Conservation (phyloP, 306 rosid species). For the Rosa multiflora region DNA sequence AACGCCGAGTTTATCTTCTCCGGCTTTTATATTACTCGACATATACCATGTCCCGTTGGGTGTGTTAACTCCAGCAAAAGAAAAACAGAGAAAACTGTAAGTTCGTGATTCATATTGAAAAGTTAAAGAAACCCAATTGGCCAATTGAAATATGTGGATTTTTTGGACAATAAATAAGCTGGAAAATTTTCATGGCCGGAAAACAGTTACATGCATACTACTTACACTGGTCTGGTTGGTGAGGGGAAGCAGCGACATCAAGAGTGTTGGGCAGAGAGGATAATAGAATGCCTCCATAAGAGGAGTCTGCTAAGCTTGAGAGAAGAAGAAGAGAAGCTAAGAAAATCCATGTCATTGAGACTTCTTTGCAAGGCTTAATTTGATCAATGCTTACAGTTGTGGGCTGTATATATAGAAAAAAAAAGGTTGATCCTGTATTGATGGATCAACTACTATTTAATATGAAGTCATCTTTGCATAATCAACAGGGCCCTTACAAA, state of each 20-base stretch:
- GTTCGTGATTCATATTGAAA: too few relatives aligned
- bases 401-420: too few relatives aligned
- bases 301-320: slow-evolving; percentile 41
- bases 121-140: too few relatives aligned
- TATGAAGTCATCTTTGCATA: too few relatives aligned
- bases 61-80: too few relatives aligned
- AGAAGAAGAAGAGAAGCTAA: slow-evolving; percentile 38
- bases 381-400: neutral
- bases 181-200: neutral
- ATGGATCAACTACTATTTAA: neutral
- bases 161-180: neutral
- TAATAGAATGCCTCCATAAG: slow-evolving; percentile 45
- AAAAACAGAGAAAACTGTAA: too few relatives aligned
- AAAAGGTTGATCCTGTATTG: neutral
- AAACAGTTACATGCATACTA: slow-evolving; percentile 25
- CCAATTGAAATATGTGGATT: too few relatives aligned
- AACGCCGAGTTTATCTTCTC: too few relatives aligned
- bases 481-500: too few relatives aligned
- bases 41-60: too few relatives aligned
- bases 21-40: too few relatives aligned
- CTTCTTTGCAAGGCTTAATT: neutral
- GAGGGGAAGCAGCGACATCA: slow-evolving; percentile 59
- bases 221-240: neutral
- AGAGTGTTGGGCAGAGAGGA: slow-evolving; percentile 64
- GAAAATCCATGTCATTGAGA: slow-evolving; percentile 24